phyloP scores from a whole-genome alignment of 2,329 filamentous ascomycete genomes.

The Claviceps purpurea region DNA sequence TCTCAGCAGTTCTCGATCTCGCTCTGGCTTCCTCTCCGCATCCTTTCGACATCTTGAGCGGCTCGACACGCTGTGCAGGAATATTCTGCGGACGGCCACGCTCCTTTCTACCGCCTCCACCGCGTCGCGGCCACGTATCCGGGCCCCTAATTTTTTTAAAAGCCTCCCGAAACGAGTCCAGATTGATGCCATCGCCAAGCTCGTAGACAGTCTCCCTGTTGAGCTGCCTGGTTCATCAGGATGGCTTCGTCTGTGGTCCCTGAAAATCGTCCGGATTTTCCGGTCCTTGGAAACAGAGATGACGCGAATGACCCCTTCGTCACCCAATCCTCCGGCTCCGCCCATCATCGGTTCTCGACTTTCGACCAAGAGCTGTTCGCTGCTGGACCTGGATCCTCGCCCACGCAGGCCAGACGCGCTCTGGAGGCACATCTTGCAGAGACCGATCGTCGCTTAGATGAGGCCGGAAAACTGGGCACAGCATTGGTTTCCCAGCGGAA shows the following conservation, averaged over 20 bases:
- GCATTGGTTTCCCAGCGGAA: conserved; percentile 77
- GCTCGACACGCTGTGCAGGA: background rate
- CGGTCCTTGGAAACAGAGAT: conserved; percentile 21
- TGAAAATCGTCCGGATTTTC: conserved; percentile 26
- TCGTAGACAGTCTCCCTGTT: conserved; percentile 13
- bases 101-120: background rate
- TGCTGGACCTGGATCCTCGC: conserved; percentile 62
- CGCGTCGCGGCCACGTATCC: background rate
- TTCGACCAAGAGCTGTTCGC: conserved; percentile 75
- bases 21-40: background rate
- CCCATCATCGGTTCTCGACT: conserved; percentile 60
- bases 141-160: background rate
- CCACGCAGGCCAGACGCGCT: conserved; percentile 74
- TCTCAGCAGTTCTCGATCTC: background rate
- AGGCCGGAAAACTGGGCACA: conserved; percentile 79
- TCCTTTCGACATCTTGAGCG: background rate
- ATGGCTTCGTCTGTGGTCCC: conserved; percentile 32
- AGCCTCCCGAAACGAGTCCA: background rate
- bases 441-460: conserved; percentile 80
- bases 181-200: conserved; percentile 4
- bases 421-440: conserved; percentile 86
- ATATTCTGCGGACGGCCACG: conserved; percentile 1
- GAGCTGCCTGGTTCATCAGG: conserved; percentile 9
- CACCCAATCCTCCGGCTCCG: conserved; percentile 28
- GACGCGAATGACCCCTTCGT: conserved; percentile 44